These are phyloP conservation scores for Beauveria varroae DNA, from an alignment of 2,329 filamentous ascomycete species.

Conservation along the genomic window DNA sequence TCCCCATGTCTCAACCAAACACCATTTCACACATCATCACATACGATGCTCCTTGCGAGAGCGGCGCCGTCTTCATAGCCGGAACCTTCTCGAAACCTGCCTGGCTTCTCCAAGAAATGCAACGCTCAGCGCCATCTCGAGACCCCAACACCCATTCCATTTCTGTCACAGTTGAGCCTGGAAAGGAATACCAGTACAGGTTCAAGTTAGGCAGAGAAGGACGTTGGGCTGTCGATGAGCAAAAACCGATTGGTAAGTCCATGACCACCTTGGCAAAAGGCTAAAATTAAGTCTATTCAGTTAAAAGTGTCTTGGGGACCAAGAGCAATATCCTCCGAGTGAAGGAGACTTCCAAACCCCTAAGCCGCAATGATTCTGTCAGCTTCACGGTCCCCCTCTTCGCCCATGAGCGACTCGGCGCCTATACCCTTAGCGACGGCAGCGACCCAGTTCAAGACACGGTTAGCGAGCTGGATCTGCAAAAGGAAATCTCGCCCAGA, in stretches of 20 bases:
- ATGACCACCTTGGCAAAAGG: neutral
- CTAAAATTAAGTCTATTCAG: neutral
- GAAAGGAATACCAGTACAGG: conserved; percentile 65
- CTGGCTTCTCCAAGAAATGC: conserved; percentile 64
- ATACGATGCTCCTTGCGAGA: conserved; percentile 27
- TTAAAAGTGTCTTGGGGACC: conserved; percentile 7
- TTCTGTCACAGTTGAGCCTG: conserved; percentile 44
- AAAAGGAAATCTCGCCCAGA: conserved; percentile 14
- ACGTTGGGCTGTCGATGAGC: conserved; percentile 64
- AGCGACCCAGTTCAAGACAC: conserved; percentile 19
- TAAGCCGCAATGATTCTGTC: conserved; percentile 20
- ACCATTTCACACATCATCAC: neutral
- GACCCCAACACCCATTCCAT: conserved; percentile 52
- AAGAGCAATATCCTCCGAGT: conserved; percentile 1
- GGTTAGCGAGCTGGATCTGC: neutral
- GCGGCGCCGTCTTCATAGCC: conserved; percentile 61
- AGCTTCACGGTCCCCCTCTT: conserved; percentile 27
- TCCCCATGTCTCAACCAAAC: neutral
- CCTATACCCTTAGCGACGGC: conserved; percentile 28
- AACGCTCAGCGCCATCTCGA: conserved; percentile 35
- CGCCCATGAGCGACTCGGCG: conserved; percentile 38
- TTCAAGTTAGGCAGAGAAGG: conserved; percentile 59
- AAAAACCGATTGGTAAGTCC: conserved; percentile 47
- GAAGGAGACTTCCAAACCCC: conserved; percentile 3
- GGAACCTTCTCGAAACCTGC: conserved; percentile 59